Base-by-base conservation (phyloP, 371 early-diverging fungal species). In the Lichtheimia hyalospora region DNA sequence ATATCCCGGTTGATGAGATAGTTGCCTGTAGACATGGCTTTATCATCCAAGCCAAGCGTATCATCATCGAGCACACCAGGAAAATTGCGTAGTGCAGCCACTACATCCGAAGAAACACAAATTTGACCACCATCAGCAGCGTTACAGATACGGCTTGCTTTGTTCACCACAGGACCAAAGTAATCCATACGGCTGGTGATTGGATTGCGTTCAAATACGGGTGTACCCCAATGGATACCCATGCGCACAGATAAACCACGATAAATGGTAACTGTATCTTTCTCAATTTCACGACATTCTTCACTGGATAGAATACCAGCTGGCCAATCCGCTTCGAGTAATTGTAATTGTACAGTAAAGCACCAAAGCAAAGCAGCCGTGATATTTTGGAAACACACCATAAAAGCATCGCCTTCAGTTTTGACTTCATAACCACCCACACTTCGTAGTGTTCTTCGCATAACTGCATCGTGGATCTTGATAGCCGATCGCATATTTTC, bases 351-450 rank as follows among this genome's bases (percentile, higher is more conserved):
- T 0, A 93, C 96, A 3, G 89, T 89, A 62, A 96, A 76, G 66
- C 96, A 95, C 93, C 94, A 97, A 14, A 93, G 74, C 59, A 96
- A 73, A 1, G 98, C 98, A 18, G 89, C 84, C 4, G 91, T 81
- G 3, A 92, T 88, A 50, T 92, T 89, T 34, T 92, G 89, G 75
- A 97, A 97, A 57, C 90, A 89, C 23, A 96, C 95, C 93, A 96
- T 96, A 67, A 96, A 92, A 1, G 96, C 95, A 69, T 97, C 98
- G 41, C 98, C 98, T 82, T 97, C 98, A 3, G 96, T 96, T 70
- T 96, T 96, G 52, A 97, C 98, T 70, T 97, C 98, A 66, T 96
- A 97, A 16, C 98, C 98, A 39, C 95, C 95, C 41, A 90, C 86
- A 42, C 84, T 85, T 48, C 92, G 82, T 44, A 97, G 75, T 28